Conservation (phyloP, 2,329 filamentous ascomycete species). For the Ceratocystis ficicola region DNA sequence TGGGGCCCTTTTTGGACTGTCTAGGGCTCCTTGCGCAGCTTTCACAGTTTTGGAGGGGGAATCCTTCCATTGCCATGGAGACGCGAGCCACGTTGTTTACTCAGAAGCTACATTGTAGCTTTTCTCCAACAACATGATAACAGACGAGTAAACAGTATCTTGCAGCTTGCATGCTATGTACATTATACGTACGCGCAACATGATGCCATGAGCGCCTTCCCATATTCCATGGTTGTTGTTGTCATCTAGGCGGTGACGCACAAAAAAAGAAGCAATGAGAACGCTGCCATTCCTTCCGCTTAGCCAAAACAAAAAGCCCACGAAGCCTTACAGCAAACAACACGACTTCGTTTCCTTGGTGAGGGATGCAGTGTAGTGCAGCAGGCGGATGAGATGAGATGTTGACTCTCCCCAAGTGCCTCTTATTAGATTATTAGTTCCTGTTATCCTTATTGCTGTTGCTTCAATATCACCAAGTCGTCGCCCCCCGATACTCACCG, state of each 20-base stretch:
- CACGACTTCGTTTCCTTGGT: constrained; percentile 7
- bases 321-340: not conserved
- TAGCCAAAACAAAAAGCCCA: constrained; percentile 1
- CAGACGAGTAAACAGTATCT: too few relatives aligned
- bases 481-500: not conserved
- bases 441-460: not conserved
- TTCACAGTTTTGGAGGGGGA: not conserved
- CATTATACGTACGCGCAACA: not conserved
- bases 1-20: not conserved
- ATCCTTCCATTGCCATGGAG: constrained; percentile 15
- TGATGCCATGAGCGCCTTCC: not conserved
- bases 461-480: not conserved
- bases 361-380: not conserved
- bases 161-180: too few relatives aligned
- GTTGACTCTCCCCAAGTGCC: not conserved
- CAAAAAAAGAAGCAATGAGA: not conserved
- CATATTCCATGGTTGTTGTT: not conserved
- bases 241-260: constrained; percentile 5
- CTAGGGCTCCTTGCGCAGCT: constrained; percentile 9
- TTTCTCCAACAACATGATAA: not conserved
- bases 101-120: not conserved
- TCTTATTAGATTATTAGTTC: not conserved
- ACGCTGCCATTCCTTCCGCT: not conserved
- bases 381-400: not conserved
- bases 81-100: constrained; percentile 15